phyloP scores from a whole-genome alignment of 768 basidiomycete species.

The Tephrocybe sp. region DNA sequence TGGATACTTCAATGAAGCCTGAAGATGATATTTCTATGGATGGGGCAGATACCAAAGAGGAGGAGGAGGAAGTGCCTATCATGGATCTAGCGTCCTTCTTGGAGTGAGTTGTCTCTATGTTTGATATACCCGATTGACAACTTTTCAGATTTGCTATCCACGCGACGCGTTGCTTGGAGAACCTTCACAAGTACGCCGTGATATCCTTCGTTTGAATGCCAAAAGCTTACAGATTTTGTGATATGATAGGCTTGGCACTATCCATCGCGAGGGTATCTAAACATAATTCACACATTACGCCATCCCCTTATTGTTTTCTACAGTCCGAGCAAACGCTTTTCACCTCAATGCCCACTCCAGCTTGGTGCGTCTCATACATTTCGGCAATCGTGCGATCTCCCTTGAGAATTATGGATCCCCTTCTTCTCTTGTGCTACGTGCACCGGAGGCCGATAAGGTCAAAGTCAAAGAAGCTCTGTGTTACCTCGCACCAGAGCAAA shows the following conservation, averaged over 20 bases:
- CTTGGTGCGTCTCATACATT: conserved; percentile 69
- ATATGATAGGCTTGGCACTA: conserved; percentile 46
- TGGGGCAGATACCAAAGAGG: conserved; percentile 34
- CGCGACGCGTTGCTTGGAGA: conserved; percentile 69
- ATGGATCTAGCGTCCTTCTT: conserved; percentile 80
- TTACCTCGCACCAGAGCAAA: conserved; percentile 77
- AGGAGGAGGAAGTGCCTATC: conserved; percentile 53
- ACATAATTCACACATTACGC: background rate
- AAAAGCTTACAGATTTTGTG: conserved; percentile 3
- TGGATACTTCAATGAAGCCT: conserved; percentile 48
- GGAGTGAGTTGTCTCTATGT: conserved; percentile 45
- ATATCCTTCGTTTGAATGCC: background rate
- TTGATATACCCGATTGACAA: conserved; percentile 3
- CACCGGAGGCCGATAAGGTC: conserved; percentile 63
- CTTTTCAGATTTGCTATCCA: conserved; percentile 66
- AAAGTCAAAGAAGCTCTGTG: conserved; percentile 77
- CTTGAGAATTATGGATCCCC: conserved; percentile 72
- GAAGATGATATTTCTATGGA: conserved; percentile 27
- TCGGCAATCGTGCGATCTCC: conserved; percentile 72
- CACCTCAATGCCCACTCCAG: conserved; percentile 72
- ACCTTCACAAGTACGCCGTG: conserved; percentile 53
- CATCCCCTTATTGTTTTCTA: background rate
- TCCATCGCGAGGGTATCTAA: conserved; percentile 65
- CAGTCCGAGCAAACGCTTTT: conserved; percentile 76
- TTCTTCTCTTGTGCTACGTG: conserved; percentile 63